Evolutionary conservation across 306 rosid genomes (phyloP).

Genomic region (Lagenaria siceraria): DNA sequence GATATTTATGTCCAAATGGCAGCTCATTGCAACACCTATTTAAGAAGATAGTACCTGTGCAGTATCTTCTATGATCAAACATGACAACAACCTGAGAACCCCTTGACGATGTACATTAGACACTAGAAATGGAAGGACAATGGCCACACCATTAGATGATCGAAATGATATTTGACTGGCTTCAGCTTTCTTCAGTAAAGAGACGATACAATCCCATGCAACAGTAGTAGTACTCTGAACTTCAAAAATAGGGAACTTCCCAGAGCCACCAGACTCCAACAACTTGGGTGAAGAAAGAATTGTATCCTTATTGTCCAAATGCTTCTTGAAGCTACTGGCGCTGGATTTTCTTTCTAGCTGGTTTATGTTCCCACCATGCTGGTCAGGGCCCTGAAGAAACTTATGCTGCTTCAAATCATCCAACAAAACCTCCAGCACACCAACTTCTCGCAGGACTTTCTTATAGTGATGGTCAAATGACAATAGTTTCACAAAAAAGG

Average conservation of each 20-base stretch:
- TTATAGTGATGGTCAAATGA: slow-evolving; percentile 97
- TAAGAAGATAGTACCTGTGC: slow-evolving; percentile 46
- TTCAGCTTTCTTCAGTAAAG: slow-evolving; percentile 88
- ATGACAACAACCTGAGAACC: slow-evolving; percentile 79
- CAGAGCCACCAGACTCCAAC: slow-evolving; percentile 69
- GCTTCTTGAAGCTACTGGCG: slow-evolving; percentile 64
- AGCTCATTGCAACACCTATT: not conserved
- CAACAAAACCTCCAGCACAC: slow-evolving; percentile 85
- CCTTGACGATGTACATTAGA: slow-evolving; percentile 78
- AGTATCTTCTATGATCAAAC: slow-evolving; percentile 78
- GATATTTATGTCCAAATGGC: not conserved
- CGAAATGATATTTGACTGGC: slow-evolving; percentile 82
- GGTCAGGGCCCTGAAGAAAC: slow-evolving; percentile 55
- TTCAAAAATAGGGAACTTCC: slow-evolving; percentile 81
- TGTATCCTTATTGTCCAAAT: slow-evolving; percentile 58
- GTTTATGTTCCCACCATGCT: slow-evolving; percentile 28
- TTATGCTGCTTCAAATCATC: slow-evolving; percentile 88
- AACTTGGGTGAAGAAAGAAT: slow-evolving; percentile 82
- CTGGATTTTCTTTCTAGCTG: slow-evolving; percentile 53
- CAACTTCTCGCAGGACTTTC: slow-evolving; percentile 98
- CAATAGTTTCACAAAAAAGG: slow-evolving; percentile 86
- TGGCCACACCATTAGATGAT: slow-evolving; percentile 61
- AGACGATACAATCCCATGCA: slow-evolving; percentile 97
- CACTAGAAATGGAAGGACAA: slow-evolving; percentile 73
- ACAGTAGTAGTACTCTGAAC: slow-evolving; percentile 57